These are phyloP conservation scores for Helotiales sp. DNA, from an alignment of 2,329 filamentous ascomycete genomes.

Conservation along the genomic window DNA sequence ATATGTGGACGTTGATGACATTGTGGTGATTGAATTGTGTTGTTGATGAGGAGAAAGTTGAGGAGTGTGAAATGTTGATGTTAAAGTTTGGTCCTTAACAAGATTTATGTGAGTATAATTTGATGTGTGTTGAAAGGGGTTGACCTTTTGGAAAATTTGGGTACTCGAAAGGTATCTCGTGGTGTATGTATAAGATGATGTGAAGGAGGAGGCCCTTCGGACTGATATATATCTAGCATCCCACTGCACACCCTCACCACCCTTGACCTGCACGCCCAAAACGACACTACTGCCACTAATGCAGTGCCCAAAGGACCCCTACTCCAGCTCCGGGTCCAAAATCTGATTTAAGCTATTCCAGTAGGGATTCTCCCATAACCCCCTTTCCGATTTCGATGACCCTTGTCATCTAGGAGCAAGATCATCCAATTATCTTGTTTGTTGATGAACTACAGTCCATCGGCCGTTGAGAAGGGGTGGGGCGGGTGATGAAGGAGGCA, in stretches of 20 bases:
- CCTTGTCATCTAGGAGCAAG: slow-evolving; percentile 4
- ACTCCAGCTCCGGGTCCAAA: background rate
- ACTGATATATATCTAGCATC: slow-evolving; percentile 3
- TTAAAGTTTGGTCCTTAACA: too few relatives aligned
- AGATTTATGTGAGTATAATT: background rate
- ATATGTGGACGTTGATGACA: slow-evolving; percentile 12
- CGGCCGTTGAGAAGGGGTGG: background rate
- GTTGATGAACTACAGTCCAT: background rate
- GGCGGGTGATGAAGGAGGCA: background rate
- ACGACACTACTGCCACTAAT: background rate
- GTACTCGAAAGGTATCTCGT: background rate
- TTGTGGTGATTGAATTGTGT: background rate
- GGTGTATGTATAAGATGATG: background rate
- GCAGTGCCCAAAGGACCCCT: slow-evolving; percentile 1
- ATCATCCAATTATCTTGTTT: slow-evolving; percentile 9
- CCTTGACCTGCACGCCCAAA: background rate
- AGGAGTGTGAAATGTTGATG: too few relatives aligned
- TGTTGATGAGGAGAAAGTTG: background rate
- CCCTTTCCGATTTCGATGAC: slow-evolving; percentile 5
- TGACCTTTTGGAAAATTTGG: background rate
- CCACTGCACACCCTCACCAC: background rate
- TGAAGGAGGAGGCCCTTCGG: background rate
- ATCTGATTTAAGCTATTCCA: background rate
- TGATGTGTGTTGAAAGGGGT: background rate
- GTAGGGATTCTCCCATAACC: background rate